Base-by-base conservation (phyloP, 2,329 filamentous ascomycete genomes). In the Neocatenulostroma microsporum region DNA sequence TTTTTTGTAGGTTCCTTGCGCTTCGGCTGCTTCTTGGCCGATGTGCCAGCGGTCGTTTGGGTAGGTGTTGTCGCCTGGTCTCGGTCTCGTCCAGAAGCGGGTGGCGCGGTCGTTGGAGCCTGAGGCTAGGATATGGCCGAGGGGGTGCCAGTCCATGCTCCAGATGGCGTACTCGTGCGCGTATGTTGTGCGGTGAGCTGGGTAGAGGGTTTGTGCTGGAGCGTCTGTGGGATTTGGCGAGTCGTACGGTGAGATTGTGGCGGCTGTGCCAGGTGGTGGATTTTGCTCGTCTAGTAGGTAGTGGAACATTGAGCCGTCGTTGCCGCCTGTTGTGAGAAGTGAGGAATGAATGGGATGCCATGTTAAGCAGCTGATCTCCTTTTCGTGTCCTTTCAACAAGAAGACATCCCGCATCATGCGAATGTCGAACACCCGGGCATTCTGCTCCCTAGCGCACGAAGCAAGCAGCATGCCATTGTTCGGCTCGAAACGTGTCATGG, bases 371-470 rank as follows among this genome's bases (percentile, higher is more conserved):
- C 86, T 89, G 42, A 98, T 85, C 48, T 95, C 91, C 63, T 95
- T 96, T 50, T 96, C 88, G 57, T 96, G 88, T 6, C 91, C 91
- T 50, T 89, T 84, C 15, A 98, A 74, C 30, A 96, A 76, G 50
- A 87, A 85, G 38, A 96, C 88, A 60, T 98, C 91, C 45, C 91
- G 83, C 91, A 98, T 96, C 83, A 94, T 94, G 32, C 91, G 79
- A 38, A 98, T 72, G 59, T 98, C 91, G 54, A 96, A 96, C 30
- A 98, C 78, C 42, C 91, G 79, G 7, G 88, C 87, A 1, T 85
- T 94, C 59, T 94, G 85, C 55, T 98, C 91, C 57, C 91, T 77
- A 28, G 88, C 91, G 21, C 87, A 93, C 1, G 91, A 95, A 23
- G 89, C 91, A 31, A 98, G 74, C 43, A 94, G 82, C 47, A 82